These are phyloP conservation scores for Rhizoclosmatium sp. DNA, from an alignment of 192 early-diverging fungal species.

Conservation along the genomic window DNA sequence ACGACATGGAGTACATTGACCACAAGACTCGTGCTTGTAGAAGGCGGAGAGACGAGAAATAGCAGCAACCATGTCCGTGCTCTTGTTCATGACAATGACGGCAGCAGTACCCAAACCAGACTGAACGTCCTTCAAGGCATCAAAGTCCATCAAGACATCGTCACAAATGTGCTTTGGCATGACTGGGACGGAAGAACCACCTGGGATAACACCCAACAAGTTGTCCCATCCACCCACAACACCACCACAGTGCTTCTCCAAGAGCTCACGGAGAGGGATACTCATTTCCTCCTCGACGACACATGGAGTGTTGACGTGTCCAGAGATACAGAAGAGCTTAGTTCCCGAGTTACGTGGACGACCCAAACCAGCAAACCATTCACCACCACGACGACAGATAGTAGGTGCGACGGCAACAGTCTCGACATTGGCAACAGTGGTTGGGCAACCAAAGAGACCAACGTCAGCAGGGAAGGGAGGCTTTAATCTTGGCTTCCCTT, in stretches of 20 bases:
- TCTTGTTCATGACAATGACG: conserved; percentile 99
- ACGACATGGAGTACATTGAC: conserved; percentile 99
- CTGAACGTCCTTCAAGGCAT: conserved; percentile 91
- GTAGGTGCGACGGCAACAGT: conserved; percentile 98
- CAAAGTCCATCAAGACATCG: conserved; percentile 98
- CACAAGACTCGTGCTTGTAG: conserved; percentile 98
- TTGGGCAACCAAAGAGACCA: conserved; percentile 97
- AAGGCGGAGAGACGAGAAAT: conserved; percentile 93
- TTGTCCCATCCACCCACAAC: conserved; percentile 99
- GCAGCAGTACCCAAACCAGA: conserved; percentile 96
- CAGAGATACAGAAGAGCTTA: conserved; percentile 97
- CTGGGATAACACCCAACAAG: conserved; percentile 94
- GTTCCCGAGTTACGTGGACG: conserved; percentile 93
- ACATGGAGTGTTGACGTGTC: conserved; percentile 97
- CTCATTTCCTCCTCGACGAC: conserved; percentile 99
- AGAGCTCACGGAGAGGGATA: conserved; percentile 91
- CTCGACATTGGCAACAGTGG: conserved; percentile 99
- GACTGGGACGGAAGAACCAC: conserved; percentile 94
- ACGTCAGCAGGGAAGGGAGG: conserved; percentile 99
- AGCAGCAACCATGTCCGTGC: conserved; percentile 91
- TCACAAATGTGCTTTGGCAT: conserved; percentile 85
- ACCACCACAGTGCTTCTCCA: conserved; percentile 96
- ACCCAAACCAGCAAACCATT: conserved; percentile 95
- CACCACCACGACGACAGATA: conserved; percentile 86
- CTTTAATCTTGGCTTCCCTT: conserved; percentile 98